Conservation (phyloP, 225 moss, liverwort and hornwort species). For the Asterella californica region DNA sequence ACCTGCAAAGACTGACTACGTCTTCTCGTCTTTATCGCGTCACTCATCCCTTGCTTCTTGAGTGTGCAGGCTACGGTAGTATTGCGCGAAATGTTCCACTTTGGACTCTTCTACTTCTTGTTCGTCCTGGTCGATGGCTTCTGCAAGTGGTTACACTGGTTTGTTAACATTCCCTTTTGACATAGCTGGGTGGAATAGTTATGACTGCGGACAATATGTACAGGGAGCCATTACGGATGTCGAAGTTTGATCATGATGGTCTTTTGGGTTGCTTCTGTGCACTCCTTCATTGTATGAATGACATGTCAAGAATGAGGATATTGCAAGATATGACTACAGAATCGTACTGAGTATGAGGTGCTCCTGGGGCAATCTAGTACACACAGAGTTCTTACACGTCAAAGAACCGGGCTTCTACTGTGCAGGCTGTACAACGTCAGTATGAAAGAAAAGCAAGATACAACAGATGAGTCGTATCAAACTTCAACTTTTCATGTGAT, state of each 20-base stretch:
- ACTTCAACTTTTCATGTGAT: conserved; percentile 30
- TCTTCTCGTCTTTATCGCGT: background rate
- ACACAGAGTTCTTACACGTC: background rate
- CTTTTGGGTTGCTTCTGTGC: background rate
- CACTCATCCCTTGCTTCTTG: background rate
- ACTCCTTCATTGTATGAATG: background rate
- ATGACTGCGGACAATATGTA: background rate
- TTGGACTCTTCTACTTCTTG: conserved; percentile 32
- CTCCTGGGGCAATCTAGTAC: background rate
- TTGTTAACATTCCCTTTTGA: background rate
- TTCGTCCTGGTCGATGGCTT: conserved; percentile 24
- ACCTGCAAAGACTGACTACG: background rate
- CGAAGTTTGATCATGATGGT: background rate
- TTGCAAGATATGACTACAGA: too few relatives aligned
- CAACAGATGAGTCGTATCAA: conserved; percentile 11
- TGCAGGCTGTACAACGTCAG: conserved; percentile 33
- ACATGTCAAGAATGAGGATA: background rate
- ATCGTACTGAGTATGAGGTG: too few relatives aligned
- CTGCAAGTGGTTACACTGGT: conserved; percentile 42
- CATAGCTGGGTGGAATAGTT: background rate
- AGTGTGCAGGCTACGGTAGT: conserved; percentile 29
- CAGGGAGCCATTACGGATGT: too few relatives aligned
- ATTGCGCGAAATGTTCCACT: conserved; percentile 32
- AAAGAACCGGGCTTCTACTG: background rate
- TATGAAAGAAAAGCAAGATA: background rate